These are phyloP conservation scores for Phallus indusiatus DNA, from an alignment of 768 basidiomycete species.

Conservation along the genomic window DNA sequence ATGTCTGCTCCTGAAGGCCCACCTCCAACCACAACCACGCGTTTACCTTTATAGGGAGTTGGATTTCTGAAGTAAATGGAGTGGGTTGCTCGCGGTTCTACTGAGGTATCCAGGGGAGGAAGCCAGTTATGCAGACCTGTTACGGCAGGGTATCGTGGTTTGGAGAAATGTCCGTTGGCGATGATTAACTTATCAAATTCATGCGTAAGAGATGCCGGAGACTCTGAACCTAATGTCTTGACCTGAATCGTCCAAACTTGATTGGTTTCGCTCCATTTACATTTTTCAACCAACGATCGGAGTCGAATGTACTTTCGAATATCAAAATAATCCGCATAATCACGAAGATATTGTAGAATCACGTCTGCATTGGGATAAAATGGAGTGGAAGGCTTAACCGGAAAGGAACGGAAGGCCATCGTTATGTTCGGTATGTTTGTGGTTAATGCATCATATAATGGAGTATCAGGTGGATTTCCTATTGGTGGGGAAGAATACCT, in stretches of 20 bases:
- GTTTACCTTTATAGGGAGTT: constrained; percentile 26
- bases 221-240: constrained; percentile 29
- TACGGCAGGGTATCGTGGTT: constrained; percentile 51
- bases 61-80: constrained; percentile 58
- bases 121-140: constrained; percentile 58
- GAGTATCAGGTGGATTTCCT: constrained; percentile 48
- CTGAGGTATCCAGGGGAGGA: constrained; percentile 19
- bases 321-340: constrained; percentile 53
- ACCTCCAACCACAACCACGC: constrained; percentile 37
- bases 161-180: constrained; percentile 66
- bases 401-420: constrained; percentile 58
- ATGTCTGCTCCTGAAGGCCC: constrained; percentile 66
- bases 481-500: constrained; percentile 48
- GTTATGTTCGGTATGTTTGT: constrained; percentile 73
- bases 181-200: constrained; percentile 57
- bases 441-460: constrained; percentile 73
- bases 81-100: constrained; percentile 42
- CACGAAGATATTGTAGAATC: constrained; percentile 61
- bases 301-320: constrained; percentile 56
- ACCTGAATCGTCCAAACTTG: constrained; percentile 38
- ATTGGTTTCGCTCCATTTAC: constrained; percentile 25
- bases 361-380: constrained; percentile 54
- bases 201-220: constrained; percentile 16
- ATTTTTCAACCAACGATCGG: constrained; percentile 42
- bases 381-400: constrained; percentile 63